phyloP scores from a whole-genome alignment of 2,329 filamentous ascomycete genomes.

The Fusarium proliferatum region DNA sequence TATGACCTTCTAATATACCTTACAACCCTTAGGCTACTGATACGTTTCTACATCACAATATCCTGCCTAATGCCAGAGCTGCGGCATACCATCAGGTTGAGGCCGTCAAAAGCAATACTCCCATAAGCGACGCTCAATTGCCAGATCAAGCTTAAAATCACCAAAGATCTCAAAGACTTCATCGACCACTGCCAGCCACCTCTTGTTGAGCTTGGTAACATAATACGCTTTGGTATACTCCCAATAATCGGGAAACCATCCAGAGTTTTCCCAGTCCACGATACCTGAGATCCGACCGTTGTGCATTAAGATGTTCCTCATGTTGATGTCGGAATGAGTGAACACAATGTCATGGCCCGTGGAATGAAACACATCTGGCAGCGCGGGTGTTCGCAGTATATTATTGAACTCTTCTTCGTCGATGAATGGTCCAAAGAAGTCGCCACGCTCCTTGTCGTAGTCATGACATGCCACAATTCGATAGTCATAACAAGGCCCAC shows the following conservation, averaged over 20 bases:
- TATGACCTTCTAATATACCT: no score
- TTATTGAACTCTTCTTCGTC: constrained; percentile 27
- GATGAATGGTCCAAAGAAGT: constrained; percentile 20
- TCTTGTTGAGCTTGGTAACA: constrained; percentile 6
- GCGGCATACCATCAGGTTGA: no score
- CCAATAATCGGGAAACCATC: constrained; percentile 43
- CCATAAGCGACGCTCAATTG: background rate
- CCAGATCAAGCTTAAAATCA: background rate
- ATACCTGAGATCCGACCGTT: constrained; percentile 45
- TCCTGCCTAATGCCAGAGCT: no score
- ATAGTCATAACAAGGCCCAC: background rate
- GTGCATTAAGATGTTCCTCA: constrained; percentile 44
- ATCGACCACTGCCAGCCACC: background rate
- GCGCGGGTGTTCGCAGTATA: background rate
- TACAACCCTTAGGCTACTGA: no score
- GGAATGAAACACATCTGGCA: constrained; percentile 2
- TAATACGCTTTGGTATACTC: constrained; percentile 36
- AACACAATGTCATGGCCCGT: constrained; percentile 48
- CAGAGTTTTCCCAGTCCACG: constrained; percentile 44
- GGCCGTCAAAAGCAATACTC: background rate
- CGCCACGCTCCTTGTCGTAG: background rate
- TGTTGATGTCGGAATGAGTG: constrained; percentile 54
- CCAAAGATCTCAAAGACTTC: background rate
- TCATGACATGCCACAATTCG: background rate
- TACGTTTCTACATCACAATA: no score